phyloP scores from a whole-genome alignment of 2,329 filamentous ascomycete species.

The Clarireedia paspali region DNA sequence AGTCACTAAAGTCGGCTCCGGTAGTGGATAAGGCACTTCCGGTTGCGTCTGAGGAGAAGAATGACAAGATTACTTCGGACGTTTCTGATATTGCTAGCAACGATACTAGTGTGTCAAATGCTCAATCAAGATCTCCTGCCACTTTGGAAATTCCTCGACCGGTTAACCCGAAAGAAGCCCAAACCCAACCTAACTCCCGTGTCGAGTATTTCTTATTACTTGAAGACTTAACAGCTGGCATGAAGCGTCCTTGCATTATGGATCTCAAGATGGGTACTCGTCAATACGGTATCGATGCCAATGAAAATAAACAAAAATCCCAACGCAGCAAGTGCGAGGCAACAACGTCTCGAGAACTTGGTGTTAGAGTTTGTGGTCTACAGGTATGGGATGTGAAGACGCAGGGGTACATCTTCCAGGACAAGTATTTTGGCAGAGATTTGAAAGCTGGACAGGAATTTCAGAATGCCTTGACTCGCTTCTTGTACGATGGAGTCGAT shows the following conservation, averaged over 20 bases:
- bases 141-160: conserved; percentile 44
- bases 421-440: conserved; percentile 93
- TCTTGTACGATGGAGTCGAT: conserved; percentile 84
- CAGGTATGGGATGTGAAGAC: conserved; percentile 89
- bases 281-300: conserved; percentile 90
- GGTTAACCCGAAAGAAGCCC: conserved; percentile 70
- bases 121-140: not conserved
- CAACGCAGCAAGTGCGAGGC: conserved; percentile 87
- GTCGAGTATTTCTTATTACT: conserved; percentile 90
- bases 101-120: not conserved
- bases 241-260: conserved; percentile 94
- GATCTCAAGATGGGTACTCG: conserved; percentile 98
- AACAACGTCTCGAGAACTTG: conserved; percentile 85
- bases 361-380: conserved; percentile 89
- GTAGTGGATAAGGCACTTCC: not conserved
- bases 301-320: conserved; percentile 84
- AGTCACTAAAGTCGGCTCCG: not conserved
- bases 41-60: not conserved
- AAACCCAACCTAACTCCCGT: conserved; percentile 53
- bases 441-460: conserved; percentile 85
- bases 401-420: conserved; percentile 85
- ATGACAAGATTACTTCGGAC: not conserved
- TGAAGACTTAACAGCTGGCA: conserved; percentile 91
- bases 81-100: not conserved
- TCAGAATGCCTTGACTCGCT: conserved; percentile 77